These are phyloP conservation scores for Thoreauomyces humboldtii DNA, from an alignment of 192 early-diverging fungal species.

Conservation along the genomic window DNA sequence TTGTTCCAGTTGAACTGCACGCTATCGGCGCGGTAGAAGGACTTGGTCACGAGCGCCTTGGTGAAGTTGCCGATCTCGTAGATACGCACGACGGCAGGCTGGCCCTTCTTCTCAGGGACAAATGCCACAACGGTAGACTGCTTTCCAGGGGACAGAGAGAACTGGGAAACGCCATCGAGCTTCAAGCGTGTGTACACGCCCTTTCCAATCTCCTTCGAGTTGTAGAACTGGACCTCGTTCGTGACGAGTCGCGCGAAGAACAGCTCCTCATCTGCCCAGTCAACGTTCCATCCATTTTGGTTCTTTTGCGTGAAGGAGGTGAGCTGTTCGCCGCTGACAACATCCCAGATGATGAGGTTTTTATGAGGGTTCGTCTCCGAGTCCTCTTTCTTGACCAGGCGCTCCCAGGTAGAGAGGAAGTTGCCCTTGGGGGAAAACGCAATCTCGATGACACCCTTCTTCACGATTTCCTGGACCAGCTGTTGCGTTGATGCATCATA, in stretches of 20 bases:
- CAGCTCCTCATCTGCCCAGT: conserved; percentile 92
- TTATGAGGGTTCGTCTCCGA: conserved; percentile 65
- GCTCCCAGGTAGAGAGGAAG: conserved; percentile 87
- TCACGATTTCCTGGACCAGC: conserved; percentile 61
- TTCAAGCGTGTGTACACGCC: conserved; percentile 58
- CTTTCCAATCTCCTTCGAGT: conserved; percentile 59
- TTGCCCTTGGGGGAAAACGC: conserved; percentile 89
- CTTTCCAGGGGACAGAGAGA: conserved; percentile 87
- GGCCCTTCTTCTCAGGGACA: conserved; percentile 71
- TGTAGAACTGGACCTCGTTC: conserved; percentile 86
- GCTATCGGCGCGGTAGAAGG: conserved; percentile 94
- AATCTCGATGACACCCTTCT: conserved; percentile 74
- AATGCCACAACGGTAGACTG: conserved; percentile 82
- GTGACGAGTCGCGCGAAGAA: conserved; percentile 83
- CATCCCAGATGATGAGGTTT: conserved; percentile 82
- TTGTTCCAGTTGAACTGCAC: conserved; percentile 93
- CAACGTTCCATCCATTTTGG: conserved; percentile 76
- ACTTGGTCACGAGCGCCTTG: conserved; percentile 76
- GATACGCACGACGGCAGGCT: conserved; percentile 84
- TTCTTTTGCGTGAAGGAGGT: conserved; percentile 80
- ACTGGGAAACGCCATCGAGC: conserved; percentile 77
- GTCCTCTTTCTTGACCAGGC: conserved; percentile 64
- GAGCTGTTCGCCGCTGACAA: conserved; percentile 63
- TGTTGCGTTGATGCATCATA: conserved; percentile 60
- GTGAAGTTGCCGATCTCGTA: conserved; percentile 70